Conservation (phyloP, 2,329 filamentous ascomycete genomes). For the Aspergillus pseudotamarii region DNA sequence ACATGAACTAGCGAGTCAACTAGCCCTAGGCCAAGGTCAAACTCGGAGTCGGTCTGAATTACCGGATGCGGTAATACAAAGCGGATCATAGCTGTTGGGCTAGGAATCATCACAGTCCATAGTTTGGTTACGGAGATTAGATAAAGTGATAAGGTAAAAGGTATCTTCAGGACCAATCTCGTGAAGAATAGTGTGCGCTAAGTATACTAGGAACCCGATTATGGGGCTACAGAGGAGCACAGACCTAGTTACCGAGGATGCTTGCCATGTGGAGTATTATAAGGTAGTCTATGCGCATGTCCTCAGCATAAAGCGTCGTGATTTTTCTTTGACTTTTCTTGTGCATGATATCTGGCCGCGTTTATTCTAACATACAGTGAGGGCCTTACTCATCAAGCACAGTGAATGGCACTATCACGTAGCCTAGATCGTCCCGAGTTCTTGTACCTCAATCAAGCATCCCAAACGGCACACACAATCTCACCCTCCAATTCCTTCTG, state of each 20-base stretch:
- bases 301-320: background rate
- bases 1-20: background rate
- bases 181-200: background rate
- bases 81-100: background rate
- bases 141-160: background rate
- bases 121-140: background rate
- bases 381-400: background rate
- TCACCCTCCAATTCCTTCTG: slow-evolving; percentile 14
- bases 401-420: background rate
- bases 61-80: background rate
- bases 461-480: slow-evolving; percentile 19
- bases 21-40: background rate
- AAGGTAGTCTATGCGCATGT: background rate
- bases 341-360: background rate
- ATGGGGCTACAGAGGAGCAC: background rate
- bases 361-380: background rate
- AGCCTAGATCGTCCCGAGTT: background rate
- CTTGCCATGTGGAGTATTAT: background rate
- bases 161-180: too few relatives aligned
- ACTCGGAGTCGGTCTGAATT: background rate
- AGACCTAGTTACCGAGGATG: background rate
- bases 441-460: background rate
- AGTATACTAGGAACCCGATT: background rate
- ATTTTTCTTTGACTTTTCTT: background rate
- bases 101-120: background rate